These are phyloP conservation scores for Phaeophleospora eucalypticola DNA, from an alignment of 2,329 filamentous ascomycete species.

Conservation along the genomic window DNA sequence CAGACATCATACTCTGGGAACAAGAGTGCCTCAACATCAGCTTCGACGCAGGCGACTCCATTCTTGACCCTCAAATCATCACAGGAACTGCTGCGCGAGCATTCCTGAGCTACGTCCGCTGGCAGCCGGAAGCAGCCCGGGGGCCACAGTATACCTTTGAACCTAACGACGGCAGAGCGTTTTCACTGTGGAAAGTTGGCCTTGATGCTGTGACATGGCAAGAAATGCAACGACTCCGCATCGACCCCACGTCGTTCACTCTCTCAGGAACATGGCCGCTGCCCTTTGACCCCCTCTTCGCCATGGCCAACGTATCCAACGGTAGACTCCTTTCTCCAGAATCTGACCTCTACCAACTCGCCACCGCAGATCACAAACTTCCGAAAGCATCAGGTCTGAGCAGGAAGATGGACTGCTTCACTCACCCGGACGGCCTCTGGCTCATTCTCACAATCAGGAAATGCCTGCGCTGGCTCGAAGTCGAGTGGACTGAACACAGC, in stretches of 20 bases:
- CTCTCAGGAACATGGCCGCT: constrained; percentile 15
- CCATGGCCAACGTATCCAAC: constrained; percentile 13
- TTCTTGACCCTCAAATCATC: constrained; percentile 7
- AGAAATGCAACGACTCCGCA: constrained; percentile 1
- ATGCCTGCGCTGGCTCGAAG: constrained; percentile 12
- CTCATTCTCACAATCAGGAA: constrained; percentile 16
- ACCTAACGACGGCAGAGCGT: constrained; percentile 7
- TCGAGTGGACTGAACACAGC: constrained; percentile 15
- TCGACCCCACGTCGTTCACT: constrained; percentile 6
- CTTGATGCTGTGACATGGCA: constrained; percentile 2
- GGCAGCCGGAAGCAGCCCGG: too few relatives aligned
- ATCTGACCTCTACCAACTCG: constrained; percentile 11
- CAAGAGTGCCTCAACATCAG: not conserved
- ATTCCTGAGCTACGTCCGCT: constrained; percentile 2
- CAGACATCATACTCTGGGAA: constrained; percentile 7
- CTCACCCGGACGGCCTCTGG: constrained; percentile 7
- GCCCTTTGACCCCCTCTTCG: constrained; percentile 21
- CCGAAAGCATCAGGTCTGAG: constrained; percentile 2
- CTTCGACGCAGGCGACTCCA: not conserved
- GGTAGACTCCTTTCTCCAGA: constrained; percentile 9
- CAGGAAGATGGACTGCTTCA: constrained; percentile 8
- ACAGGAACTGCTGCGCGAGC: constrained; percentile 5
- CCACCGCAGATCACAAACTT: constrained; percentile 6
- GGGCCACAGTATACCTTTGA: not conserved
- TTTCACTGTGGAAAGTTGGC: constrained; percentile 2